Conservation (phyloP, 192 early-diverging fungal species). For the Neocallimastix lanati region DNA sequence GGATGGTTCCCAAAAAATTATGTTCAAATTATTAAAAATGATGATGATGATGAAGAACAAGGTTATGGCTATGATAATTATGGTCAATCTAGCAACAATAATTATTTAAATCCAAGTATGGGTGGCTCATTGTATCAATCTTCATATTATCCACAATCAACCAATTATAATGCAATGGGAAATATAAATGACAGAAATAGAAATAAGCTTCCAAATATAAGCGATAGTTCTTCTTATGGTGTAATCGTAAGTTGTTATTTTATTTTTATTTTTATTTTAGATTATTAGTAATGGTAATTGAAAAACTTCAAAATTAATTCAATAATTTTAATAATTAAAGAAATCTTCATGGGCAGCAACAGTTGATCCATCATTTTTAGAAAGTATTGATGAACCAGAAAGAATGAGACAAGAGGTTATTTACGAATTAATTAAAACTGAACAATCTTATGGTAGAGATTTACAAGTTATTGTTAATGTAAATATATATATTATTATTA, state of each 20-base stretch:
- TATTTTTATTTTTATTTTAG: no score
- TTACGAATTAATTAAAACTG: conserved; percentile 58
- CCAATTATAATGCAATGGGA: no score
- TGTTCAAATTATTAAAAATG: conserved; percentile 6
- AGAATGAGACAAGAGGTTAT: conserved; percentile 65
- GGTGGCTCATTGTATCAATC: conserved; percentile 4
- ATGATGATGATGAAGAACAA: conserved; percentile 8
- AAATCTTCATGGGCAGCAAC: conserved; percentile 19
- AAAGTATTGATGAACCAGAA: conserved; percentile 33
- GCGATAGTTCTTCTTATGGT: background rate
- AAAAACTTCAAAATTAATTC: no score
- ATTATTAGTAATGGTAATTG: no score
- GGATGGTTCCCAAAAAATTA: conserved; percentile 49
- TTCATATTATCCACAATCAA: background rate
- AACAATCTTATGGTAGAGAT: conserved; percentile 53
- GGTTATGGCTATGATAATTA: background rate
- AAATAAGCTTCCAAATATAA: background rate
- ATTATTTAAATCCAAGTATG: background rate
- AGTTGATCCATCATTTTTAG: conserved; percentile 19
- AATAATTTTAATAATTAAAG: background rate
- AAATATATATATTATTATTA: no score
- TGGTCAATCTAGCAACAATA: background rate
- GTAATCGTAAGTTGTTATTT: background rate
- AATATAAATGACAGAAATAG: no score
- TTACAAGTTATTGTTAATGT: conserved; percentile 53